Base-by-base conservation (phyloP, 2,329 filamentous ascomycete species). In the Penicillium psychrosexuale region DNA sequence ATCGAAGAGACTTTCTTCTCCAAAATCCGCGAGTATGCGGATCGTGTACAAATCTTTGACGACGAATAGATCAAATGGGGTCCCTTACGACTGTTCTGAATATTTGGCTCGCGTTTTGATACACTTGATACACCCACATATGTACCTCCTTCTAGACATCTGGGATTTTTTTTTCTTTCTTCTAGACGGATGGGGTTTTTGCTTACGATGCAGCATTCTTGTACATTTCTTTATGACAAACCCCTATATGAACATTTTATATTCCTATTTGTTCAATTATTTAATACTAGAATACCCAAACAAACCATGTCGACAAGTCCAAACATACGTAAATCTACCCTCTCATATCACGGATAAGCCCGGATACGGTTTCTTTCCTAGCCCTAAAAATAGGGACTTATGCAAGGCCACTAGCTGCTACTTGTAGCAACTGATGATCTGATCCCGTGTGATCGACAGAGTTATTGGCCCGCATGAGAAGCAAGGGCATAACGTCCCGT, bases 41-140 rank as follows among this genome's bases (percentile, higher is more conserved):
- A 88, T 33, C 91, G 86, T 65, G 90, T 97, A 27, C 86, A 90
- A 75, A 86, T 97, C 43, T 89, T 84, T 63, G 89, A 94, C 55
- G 85, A 91, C 15, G 72, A 66, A 77, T 64, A 60, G 57, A 47
- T 54, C 33, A 19, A 17, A 42, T 24, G 37, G 12, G 17, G 11
- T 8, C 17, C 11, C n/a, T 52, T 46, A 46, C 43, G 42, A 47
- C 36, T 40, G 31, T 19, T 39, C 19, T 39, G 28, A 38, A 42
- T 33, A 44, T 51, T 17, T 30, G 22, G 30, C 31, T 37, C 11
- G 22, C 34, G 8, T 42, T 53, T 51, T 43, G 37, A 48, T 42
- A 36, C 44, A 48, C 34, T 51, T 43, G 37, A 48, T 42, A 36
- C 44, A 48, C 34, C 31, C 8, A 40, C 12, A 24, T 31, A 33